Evolutionary conservation across 495 filamentous ascomycete genomes (phyloP).

Genomic region (Penicillium tannophilum): DNA sequence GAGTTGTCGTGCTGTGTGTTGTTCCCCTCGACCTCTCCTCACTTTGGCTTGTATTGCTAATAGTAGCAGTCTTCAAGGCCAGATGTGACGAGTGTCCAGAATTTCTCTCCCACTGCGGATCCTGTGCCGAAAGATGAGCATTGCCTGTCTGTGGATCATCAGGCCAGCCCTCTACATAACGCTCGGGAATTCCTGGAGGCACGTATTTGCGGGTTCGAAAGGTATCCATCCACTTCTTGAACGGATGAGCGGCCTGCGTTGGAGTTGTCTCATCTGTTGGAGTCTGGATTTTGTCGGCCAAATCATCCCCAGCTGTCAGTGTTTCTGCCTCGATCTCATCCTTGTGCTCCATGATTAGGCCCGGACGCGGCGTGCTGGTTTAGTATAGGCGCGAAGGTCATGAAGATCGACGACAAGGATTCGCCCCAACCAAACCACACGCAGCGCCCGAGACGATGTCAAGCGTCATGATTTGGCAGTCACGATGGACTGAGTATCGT

Average conservation of each 20-base stretch:
- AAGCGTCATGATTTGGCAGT: constrained; percentile 25
- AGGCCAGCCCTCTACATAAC: constrained; percentile 47
- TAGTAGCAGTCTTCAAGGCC: constrained; percentile 73
- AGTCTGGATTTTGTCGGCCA: constrained; percentile 14
- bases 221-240: constrained; percentile 59
- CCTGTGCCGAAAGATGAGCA: constrained; percentile 17
- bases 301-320: constrained; percentile 9
- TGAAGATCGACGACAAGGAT: constrained; percentile 11
- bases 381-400: constrained; percentile 9
- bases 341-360: constrained; percentile 19
- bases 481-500: constrained; percentile 12
- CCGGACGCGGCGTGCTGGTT: constrained; percentile 9
- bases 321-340: constrained; percentile 10
- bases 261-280: constrained; percentile 8
- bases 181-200: constrained; percentile 26
- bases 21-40: constrained; percentile 60
- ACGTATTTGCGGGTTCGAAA: constrained; percentile 46
- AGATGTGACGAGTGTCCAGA: constrained; percentile 78
- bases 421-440: constrained; percentile 9
- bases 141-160: constrained; percentile 38
- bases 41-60: constrained; percentile 71
- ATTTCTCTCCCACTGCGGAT: constrained; percentile 55
- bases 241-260: constrained; percentile 31
- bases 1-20: constrained; percentile 52
- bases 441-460: constrained; percentile 5